Evolutionary conservation across 805 yeast species (phyloP).

Genomic region (Ogataea allantospora): DNA sequence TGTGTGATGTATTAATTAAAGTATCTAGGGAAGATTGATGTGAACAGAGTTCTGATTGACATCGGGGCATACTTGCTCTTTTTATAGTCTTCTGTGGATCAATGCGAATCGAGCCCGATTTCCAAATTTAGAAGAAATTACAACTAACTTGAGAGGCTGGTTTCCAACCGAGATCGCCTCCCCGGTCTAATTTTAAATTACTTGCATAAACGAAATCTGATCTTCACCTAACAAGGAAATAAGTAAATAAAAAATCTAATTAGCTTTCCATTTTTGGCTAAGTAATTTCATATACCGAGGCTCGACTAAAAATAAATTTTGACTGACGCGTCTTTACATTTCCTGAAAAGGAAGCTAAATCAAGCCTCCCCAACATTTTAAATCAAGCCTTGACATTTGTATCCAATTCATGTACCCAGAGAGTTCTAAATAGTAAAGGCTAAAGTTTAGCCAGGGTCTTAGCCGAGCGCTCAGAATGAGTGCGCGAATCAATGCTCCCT

Average conservation of each 20-base stretch:
- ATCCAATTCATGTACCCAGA: background rate
- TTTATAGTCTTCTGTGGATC: slow-evolving; percentile 7
- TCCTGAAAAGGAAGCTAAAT: slow-evolving; percentile 1
- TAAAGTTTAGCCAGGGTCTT: slow-evolving; percentile 20
- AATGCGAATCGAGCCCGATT: slow-evolving; percentile 7
- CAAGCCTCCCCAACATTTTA: slow-evolving; percentile 5
- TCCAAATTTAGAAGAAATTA: slow-evolving; percentile 5
- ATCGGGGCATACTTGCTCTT: slow-evolving; percentile 1
- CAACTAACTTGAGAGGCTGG: slow-evolving; percentile 20
- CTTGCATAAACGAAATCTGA: slow-evolving; percentile 13
- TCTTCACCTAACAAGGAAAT: slow-evolving; percentile 7
- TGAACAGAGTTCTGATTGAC: slow-evolving; percentile 8
- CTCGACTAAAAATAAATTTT: slow-evolving; percentile 4
- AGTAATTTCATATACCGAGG: background rate
- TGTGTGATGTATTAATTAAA: slow-evolving; percentile 8
- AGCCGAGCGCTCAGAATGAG: slow-evolving; percentile 19
- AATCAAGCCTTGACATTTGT: background rate
- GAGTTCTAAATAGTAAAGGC: background rate
- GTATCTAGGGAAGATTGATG: background rate
- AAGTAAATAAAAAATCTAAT: slow-evolving; percentile 9
- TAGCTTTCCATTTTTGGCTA: slow-evolving; percentile 11
- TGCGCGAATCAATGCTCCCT: slow-evolving; percentile 36
- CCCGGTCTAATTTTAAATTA: slow-evolving; percentile 10
- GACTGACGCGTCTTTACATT: slow-evolving; percentile 4
- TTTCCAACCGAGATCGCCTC: slow-evolving; percentile 6